Percentiles rank a stretch among this genome's conserved stretches.
phyloP scores from a whole-genome alignment of 2,329 filamentous ascomycete genomes.

The Elsinoe batatas region DNA sequence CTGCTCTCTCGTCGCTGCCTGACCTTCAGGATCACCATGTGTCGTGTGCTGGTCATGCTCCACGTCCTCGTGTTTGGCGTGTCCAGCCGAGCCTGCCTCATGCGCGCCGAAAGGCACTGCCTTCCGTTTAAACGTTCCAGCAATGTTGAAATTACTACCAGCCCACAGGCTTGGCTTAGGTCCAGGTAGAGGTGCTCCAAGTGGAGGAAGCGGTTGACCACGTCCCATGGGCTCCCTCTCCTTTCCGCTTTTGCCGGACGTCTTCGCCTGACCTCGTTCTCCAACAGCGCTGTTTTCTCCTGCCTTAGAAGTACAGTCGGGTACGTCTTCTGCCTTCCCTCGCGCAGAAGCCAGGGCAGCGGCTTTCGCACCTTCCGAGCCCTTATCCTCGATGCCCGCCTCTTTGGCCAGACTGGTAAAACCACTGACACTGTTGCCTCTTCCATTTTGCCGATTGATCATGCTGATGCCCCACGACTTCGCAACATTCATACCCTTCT shows the following conservation, averaged over 20 bases:
- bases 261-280: neutral
- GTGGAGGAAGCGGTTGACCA: constrained; percentile 71
- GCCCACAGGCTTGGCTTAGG: constrained; percentile 22
- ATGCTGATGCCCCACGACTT: constrained; percentile 52
- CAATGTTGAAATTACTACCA: constrained; percentile 12
- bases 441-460: constrained; percentile 30
- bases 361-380: neutral
- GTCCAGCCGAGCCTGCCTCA: neutral
- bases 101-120: constrained; percentile 17
- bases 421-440: constrained; percentile 21
- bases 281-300: constrained; percentile 12
- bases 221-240: constrained; percentile 61
- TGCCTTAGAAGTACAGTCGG: neutral
- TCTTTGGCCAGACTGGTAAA: constrained; percentile 28
- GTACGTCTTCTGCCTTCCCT: neutral
- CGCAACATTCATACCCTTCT: constrained; percentile 41
- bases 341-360: neutral
- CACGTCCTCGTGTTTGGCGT: neutral
- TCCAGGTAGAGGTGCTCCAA: constrained; percentile 63
- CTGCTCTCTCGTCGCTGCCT: neutral
- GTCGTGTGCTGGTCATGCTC: neutral
- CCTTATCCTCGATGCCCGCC: constrained; percentile 11
- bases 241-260: neutral
- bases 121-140: constrained; percentile 19
- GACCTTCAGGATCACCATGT: neutral